Evolutionary conservation across 805 yeast species (phyloP), one percentile per base, ranked within the genome.

Genomic region (Ogataea henricii): DNA sequence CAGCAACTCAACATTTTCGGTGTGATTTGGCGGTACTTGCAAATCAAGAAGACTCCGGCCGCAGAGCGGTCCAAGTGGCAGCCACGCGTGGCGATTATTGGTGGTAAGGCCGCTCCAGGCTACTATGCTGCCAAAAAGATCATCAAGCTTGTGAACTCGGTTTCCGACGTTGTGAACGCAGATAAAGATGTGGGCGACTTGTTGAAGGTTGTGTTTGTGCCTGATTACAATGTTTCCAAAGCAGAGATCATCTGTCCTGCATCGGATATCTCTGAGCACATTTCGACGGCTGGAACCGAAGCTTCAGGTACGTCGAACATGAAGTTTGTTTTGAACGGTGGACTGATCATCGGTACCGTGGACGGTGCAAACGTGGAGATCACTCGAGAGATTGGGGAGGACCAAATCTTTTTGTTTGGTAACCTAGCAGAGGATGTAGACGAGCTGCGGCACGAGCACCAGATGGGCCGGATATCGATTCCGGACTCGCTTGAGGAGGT

Each of bases 31-130:
- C 77, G 97, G 60, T 90, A 91, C 67, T 70, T 91, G 53, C 76
- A 78, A 54, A 83, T 90, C 68, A 89, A 89, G 71, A 72, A 78
- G 40, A 73, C 88, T 54, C 69, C 88, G 29, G 72, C 77, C 8
- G 47, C 85, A 89, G 68, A 74, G 86, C 60, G 72, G 38, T 59
- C 67, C 53, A 78, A 80, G 60, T 82, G 77, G 66, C 78, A 81
- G 49, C 84, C 96, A 50, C 87, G 85, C 63, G 94, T 87, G 47
- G 78, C 83, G 36, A 79, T 90, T 51, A 83, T 91, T 67, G 97
- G 97, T 56, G 97, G 97, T 64, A 90, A 91, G 70, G 87, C 95
- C 50, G 97, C 97, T 9, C 97, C 97, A n/a, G 97, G 97, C 55
- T 90, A 90, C 68, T 90, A 88, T 72, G 88, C 90, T 82, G 97